These are phyloP conservation scores for Lasiodiplodia gonubiensis DNA, from an alignment of 2,329 filamentous ascomycete species.

Conservation along the genomic window DNA sequence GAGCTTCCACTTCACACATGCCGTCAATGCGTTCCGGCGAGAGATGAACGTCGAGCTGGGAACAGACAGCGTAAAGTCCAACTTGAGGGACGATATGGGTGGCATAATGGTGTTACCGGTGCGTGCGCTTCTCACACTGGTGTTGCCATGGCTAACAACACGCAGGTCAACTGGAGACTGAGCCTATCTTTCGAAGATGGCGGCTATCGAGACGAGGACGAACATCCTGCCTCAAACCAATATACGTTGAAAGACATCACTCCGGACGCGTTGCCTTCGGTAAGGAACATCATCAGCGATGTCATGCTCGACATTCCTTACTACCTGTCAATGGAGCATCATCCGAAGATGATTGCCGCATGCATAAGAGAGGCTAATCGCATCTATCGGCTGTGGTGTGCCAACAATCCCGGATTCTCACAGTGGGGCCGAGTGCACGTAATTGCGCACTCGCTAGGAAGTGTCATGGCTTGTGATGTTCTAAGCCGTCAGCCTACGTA, in stretches of 20 bases:
- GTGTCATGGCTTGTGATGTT: constrained; percentile 92
- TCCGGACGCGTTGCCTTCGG: constrained; percentile 83
- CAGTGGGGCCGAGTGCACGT: constrained; percentile 84
- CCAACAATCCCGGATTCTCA: constrained; percentile 87
- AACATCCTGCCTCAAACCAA: constrained; percentile 64
- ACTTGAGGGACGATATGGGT: constrained; percentile 77
- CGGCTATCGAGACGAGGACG: constrained; percentile 53
- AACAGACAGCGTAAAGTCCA: constrained; percentile 73
- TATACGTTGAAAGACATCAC: constrained; percentile 88
- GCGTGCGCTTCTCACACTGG: constrained; percentile 27
- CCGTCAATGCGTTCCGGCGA: constrained; percentile 87
- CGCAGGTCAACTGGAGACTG: constrained; percentile 83
- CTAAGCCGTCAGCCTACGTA: constrained; percentile 84
- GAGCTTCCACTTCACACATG: constrained; percentile 96
- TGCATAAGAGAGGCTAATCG: constrained; percentile 90
- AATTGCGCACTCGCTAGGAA: constrained; percentile 91
- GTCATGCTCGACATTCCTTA: constrained; percentile 99
- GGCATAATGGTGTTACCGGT: constrained; percentile 89
- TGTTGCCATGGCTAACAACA: constrained; percentile 1
- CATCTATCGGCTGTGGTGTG: constrained; percentile 94
- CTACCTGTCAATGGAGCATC: constrained; percentile 89
- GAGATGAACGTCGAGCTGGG: constrained; percentile 84
- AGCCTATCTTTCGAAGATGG: constrained; percentile 86
- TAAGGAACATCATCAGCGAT: constrained; percentile 91
- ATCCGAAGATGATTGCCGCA: constrained; percentile 90